Evolutionary conservation across 139 green algal species (phyloP).

Genomic region (Tetradesmus obliquus): DNA sequence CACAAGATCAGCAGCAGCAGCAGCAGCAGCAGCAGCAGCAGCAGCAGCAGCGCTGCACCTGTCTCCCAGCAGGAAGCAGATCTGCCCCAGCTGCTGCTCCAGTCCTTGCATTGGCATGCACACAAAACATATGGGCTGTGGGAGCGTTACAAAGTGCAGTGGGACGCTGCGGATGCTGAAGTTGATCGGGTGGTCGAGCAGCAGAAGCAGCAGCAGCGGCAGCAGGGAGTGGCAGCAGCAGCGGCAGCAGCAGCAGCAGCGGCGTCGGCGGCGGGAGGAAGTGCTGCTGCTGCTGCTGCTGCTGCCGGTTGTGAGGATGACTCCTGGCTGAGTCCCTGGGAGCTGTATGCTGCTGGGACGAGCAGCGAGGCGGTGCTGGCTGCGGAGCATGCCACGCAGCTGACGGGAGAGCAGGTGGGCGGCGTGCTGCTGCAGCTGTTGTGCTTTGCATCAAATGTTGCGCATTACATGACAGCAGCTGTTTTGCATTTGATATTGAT

Average conservation of each 20-base stretch:
- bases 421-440: neutral
- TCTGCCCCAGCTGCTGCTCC: neutral
- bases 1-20: conserved; percentile 4
- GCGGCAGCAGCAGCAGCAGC: neutral
- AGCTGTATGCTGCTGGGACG: neutral
- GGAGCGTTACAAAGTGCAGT: conserved; percentile 57
- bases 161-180: neutral
- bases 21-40: too few relatives aligned
- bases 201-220: neutral
- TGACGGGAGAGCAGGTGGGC: conserved; percentile 10
- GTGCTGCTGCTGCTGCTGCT: neutral
- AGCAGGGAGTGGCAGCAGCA: neutral
- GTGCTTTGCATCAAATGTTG: too few relatives aligned
- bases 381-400: neutral
- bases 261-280: too few relatives aligned
- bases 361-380: neutral
- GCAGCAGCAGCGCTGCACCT: conserved; percentile 1
- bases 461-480: too few relatives aligned
- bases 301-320: neutral
- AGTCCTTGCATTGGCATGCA: neutral
- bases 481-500: too few relatives aligned
- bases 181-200: neutral
- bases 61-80: neutral
- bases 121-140: conserved; percentile 48
- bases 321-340: neutral